Conservation (phyloP, 192 early-diverging fungal genomes). For the Backusella mclennaniae region DNA sequence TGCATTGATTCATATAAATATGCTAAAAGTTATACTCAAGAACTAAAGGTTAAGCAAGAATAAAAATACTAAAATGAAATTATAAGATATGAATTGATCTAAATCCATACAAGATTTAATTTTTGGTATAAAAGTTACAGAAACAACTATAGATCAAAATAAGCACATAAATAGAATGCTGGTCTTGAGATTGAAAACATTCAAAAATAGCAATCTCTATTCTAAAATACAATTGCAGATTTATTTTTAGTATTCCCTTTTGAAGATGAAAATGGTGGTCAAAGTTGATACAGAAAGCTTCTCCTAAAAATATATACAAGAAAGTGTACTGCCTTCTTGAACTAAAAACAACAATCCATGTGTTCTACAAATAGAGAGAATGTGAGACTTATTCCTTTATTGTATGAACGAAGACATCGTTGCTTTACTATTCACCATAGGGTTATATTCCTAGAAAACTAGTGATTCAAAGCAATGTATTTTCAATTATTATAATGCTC, state of each 20-base stretch:
- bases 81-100: not conserved
- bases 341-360: not conserved
- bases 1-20: not conserved
- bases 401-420: not conserved
- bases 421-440: not conserved
- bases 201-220: not conserved
- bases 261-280: not conserved
- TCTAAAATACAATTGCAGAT: not conserved
- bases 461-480: not conserved
- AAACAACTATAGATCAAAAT: not conserved
- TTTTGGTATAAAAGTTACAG: not conserved
- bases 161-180: not conserved
- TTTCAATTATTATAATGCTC: too few relatives aligned
- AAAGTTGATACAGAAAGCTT: not conserved
- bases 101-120: not conserved
- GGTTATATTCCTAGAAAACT: not conserved
- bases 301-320: not conserved
- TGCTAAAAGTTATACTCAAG: not conserved
- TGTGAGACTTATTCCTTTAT: not conserved
- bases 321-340: not conserved
- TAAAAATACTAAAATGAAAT: not conserved
- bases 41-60: not conserved
- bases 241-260: conserved; percentile 5
- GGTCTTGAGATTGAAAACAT: not conserved
- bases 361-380: not conserved